Conservation (phyloP, 2,329 filamentous ascomycete genomes). For the Ophiostoma tasmaniense region DNA sequence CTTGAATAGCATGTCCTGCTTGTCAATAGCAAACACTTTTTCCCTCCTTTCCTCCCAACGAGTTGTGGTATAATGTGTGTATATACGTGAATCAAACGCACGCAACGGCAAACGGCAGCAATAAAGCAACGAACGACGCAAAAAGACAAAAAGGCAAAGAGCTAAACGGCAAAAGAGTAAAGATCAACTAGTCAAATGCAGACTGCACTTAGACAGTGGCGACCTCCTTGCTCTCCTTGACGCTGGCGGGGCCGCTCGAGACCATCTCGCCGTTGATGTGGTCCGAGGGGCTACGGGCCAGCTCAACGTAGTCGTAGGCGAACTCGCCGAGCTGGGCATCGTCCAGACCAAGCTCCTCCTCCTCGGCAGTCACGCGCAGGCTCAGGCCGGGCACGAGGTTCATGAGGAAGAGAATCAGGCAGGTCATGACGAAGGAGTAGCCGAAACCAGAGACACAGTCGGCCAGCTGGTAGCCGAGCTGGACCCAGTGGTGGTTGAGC, state of each 20-base stretch:
- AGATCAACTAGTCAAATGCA: background rate
- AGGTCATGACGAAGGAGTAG: slow-evolving; percentile 73
- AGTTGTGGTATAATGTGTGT: slow-evolving; percentile 2
- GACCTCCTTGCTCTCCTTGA: slow-evolving; percentile 17
- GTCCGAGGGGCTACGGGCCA: slow-evolving; percentile 42
- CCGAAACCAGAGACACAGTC: slow-evolving; percentile 67
- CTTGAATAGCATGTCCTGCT: slow-evolving; percentile 3
- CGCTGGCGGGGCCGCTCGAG: slow-evolving; percentile 13
- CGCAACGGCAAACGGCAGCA: background rate
- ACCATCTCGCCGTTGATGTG: slow-evolving; percentile 16
- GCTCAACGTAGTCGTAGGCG: slow-evolving; percentile 89
- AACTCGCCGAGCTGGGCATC: slow-evolving; percentile 90
- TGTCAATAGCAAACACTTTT: slow-evolving; percentile 5
- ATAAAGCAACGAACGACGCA: background rate
- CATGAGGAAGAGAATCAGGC: slow-evolving; percentile 70
- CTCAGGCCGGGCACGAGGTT: slow-evolving; percentile 69
- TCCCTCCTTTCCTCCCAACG: background rate
- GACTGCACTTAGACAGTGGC: slow-evolving; percentile 6
- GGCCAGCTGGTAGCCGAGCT: slow-evolving; percentile 75
- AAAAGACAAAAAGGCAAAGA: background rate
- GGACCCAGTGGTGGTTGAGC: slow-evolving; percentile 76
- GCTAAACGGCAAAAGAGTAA: background rate
- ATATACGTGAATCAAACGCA: background rate
- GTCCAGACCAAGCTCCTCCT: slow-evolving; percentile 77
- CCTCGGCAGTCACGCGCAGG: slow-evolving; percentile 66